Evolutionary conservation across 2,329 filamentous ascomycete species (phyloP).

Genomic region (Chaetomium sp.): DNA sequence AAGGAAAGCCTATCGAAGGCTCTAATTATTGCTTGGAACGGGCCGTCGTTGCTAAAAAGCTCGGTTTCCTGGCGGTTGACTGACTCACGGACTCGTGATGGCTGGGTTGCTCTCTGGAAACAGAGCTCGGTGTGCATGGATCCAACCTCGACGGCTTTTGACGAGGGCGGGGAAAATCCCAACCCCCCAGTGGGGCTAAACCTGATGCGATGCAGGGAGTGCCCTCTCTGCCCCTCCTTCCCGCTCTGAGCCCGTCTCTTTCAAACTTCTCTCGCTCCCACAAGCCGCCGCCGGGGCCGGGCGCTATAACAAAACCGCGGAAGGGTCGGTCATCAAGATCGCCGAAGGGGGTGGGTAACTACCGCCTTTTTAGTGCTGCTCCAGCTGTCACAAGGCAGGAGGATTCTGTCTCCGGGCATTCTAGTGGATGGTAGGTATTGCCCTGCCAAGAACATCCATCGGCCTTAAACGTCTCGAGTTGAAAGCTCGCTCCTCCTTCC

Average conservation of each 20-base stretch:
- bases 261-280: no score
- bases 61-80: neutral
- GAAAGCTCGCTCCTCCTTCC: neutral
- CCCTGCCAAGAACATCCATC: neutral
- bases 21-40: neutral
- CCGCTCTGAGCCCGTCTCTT: no score
- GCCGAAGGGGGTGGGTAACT: no score
- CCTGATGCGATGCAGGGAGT: neutral
- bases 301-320: no score
- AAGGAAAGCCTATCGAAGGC: neutral
- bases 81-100: neutral
- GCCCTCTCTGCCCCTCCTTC: constrained; percentile 3
- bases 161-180: neutral
- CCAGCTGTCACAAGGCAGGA: no score
- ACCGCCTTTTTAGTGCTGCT: no score
- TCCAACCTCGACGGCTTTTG: neutral
- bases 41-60: no score
- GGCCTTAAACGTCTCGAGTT: neutral
- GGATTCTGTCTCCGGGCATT: no score
- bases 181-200: neutral
- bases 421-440: neutral
- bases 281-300: no score
- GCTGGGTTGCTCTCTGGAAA: neutral
- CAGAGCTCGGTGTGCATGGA: neutral
- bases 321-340: no score